Evolutionary conservation across 2,329 filamentous ascomycete genomes (phyloP).

Genomic region (Fusarium chuoi): DNA sequence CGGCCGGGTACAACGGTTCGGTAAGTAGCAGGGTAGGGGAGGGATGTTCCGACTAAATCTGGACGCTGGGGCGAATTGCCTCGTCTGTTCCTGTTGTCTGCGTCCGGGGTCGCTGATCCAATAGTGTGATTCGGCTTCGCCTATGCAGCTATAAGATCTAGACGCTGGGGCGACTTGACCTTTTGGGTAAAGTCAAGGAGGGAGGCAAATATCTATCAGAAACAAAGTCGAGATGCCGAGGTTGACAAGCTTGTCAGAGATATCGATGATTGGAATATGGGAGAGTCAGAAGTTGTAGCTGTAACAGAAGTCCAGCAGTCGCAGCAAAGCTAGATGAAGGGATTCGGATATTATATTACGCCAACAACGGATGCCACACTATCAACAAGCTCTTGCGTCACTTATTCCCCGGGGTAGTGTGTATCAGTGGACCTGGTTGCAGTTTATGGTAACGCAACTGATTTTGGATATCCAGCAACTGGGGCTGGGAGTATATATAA

Average conservation of each 20-base stretch:
- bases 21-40: background rate
- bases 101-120: background rate
- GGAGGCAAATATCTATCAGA: background rate
- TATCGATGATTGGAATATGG: background rate
- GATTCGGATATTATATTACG: constrained; percentile 1
- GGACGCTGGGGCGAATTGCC: constrained; percentile 4
- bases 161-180: background rate
- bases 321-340: background rate
- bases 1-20: background rate
- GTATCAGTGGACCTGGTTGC: background rate
- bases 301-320: background rate
- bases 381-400: constrained; percentile 19
- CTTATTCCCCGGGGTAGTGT: constrained; percentile 1
- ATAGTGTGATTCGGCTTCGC: constrained; percentile 10
- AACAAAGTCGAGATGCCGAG: background rate
- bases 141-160: background rate
- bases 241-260: background rate
- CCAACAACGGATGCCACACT: background rate
- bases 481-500: constrained; percentile 6
- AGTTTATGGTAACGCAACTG: background rate
- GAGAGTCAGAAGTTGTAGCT: background rate
- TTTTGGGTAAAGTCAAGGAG: background rate
- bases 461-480: background rate
- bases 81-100: background rate
- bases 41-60: background rate